Base-by-base conservation (phyloP, 371 early-diverging fungal species). In the Lichtheimia ramosa region DNA sequence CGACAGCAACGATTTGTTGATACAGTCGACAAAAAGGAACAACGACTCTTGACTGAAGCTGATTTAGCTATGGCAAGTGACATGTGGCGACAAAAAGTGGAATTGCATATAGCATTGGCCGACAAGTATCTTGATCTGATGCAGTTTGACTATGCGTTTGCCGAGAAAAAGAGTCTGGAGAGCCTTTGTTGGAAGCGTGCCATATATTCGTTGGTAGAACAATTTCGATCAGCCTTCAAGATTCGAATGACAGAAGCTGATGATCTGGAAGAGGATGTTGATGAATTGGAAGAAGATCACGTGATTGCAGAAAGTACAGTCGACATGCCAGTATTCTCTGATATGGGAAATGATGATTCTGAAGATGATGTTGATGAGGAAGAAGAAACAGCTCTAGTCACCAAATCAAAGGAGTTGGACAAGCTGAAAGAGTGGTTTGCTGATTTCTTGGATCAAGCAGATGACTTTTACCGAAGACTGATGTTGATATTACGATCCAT, bases 171-270 rank as follows among this genome's bases (percentile, higher is more conserved):
- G 51, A 82, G 82, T 18, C 73, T 87, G 16, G 85, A 83, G 28
- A 74, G 74, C n/a, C 65, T 83, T 43, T 87, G 85, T 52, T 87
- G 88, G 88, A 87, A 84, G 49, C 66, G 78, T 24, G 85, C 83
- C 27, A 70, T 85, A n/a, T 85, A 87, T 51, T 78, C 83, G 1
- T 61, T 85, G 41, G 81, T 87, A 4, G 84, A 83, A 16, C 77
- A 84, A 28, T 85, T 85, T 48, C 81, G 88, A 39, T 61, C 65
- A 2, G 77, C 84, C 2, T 54, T 87, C 8, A 69, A 75, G 41
- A 59, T 60, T 54, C 60, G 70, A 13, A 21, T 58, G 1, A 57
- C 53, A 15, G 39, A 40, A 21, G 3, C 13, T 2, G 7, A 34
- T 10, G 56, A 40, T 41, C 41, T 20, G 6, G 48, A 46, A 40